Evolutionary conservation across 2,329 filamentous ascomycete genomes (phyloP).

Genomic region (Lachnellula occidentalis): DNA sequence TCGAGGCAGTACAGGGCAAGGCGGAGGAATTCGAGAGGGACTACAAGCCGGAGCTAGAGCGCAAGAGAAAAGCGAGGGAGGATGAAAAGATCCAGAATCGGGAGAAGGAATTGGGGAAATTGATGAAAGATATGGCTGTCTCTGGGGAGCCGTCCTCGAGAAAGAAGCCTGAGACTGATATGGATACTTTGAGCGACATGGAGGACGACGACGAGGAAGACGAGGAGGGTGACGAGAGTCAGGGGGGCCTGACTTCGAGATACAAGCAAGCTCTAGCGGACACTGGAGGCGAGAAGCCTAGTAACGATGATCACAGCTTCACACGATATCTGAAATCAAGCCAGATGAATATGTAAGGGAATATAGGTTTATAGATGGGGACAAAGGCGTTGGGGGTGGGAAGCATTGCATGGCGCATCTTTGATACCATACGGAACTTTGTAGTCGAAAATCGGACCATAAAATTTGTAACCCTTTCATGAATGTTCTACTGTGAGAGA

Average conservation of each 20-base stretch:
- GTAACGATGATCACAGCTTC: slow-evolving; percentile 30
- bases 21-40: slow-evolving; percentile 81
- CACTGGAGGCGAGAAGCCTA: slow-evolving; percentile 32
- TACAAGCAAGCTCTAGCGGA: slow-evolving; percentile 72
- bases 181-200: slow-evolving; percentile 31
- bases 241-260: slow-evolving; percentile 58
- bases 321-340: slow-evolving; percentile 30
- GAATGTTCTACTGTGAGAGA: not conserved
- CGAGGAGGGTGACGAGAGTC: slow-evolving; percentile 46
- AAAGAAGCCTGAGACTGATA: slow-evolving; percentile 30
- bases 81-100: slow-evolving; percentile 65
- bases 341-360: slow-evolving; percentile 28
- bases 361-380: slow-evolving; percentile 1
- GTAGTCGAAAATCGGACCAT: not conserved
- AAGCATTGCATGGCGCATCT: slow-evolving; percentile 29
- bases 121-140: slow-evolving; percentile 90
- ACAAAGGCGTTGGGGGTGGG: slow-evolving; percentile 17
- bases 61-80: slow-evolving; percentile 68
- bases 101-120: slow-evolving; percentile 78
- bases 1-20: slow-evolving; percentile 82
- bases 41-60: slow-evolving; percentile 88
- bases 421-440: slow-evolving; percentile 23
- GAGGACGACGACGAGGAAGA: slow-evolving; percentile 49
- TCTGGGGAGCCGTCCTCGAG: slow-evolving; percentile 36
- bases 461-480: not conserved